These are phyloP conservation scores for Chalaropsis ovoidea DNA, from an alignment of 2,329 filamentous ascomycete genomes.

Conservation along the genomic window DNA sequence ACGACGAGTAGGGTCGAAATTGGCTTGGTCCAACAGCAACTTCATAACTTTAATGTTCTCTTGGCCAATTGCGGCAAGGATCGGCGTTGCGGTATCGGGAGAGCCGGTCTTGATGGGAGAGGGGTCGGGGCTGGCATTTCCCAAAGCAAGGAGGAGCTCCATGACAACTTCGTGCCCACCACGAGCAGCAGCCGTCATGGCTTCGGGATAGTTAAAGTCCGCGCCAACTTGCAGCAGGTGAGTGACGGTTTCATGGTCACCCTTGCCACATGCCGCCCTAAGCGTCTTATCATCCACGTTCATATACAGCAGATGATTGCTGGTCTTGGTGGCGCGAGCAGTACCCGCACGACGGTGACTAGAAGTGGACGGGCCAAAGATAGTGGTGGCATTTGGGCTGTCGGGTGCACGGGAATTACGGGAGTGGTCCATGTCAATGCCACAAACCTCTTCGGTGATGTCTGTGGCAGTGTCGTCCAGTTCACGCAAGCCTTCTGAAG, in stretches of 20 bases:
- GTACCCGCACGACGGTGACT: conserved; percentile 44
- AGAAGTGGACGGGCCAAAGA: conserved; percentile 27
- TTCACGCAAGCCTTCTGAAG: conserved; percentile 26
- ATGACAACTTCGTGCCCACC: conserved; percentile 85
- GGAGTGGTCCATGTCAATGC: conserved; percentile 31
- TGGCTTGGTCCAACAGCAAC: conserved; percentile 62
- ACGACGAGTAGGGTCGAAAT: conserved; percentile 72
- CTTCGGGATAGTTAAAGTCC: conserved; percentile 63
- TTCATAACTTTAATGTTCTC: conserved; percentile 76
- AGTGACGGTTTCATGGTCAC: conserved; percentile 52
- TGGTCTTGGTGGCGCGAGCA: conserved; percentile 52
- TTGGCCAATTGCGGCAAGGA: conserved; percentile 87
- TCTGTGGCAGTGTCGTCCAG: conserved; percentile 16
- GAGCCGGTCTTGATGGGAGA: conserved; percentile 50
- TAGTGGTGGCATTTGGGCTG: conserved; percentile 30
- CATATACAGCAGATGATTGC: conserved; percentile 54
- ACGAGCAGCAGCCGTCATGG: conserved; percentile 81
- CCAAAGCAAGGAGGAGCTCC: conserved; percentile 62
- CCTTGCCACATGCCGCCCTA: conserved; percentile 49
- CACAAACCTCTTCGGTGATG: conserved; percentile 44
- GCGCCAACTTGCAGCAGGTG: conserved; percentile 53
- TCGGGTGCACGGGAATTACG: conserved; percentile 48
- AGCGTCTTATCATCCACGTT: conserved; percentile 53
- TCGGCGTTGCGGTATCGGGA: conserved; percentile 74
- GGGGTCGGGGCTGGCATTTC: conserved; percentile 57